Conservation (phyloP, 805 yeast species). For the Saccharomycopsis sp. region DNA sequence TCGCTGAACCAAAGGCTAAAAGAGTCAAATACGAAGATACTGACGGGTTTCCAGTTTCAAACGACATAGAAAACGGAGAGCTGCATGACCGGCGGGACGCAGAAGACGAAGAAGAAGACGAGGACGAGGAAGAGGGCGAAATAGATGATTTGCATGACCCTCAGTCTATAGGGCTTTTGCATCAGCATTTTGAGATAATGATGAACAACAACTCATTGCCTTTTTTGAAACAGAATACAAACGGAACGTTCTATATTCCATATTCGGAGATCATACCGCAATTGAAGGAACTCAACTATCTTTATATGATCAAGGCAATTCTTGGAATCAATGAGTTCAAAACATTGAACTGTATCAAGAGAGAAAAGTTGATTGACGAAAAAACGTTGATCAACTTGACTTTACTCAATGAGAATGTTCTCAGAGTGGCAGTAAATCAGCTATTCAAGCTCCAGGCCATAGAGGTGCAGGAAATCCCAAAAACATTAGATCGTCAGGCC, state of each 20-base stretch:
- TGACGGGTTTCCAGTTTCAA: background rate
- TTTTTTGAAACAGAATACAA: conserved; percentile 53
- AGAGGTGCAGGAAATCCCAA: conserved; percentile 90
- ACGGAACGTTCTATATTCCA: conserved; percentile 57
- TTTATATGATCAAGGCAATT: conserved; percentile 50
- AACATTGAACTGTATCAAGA: conserved; percentile 69
- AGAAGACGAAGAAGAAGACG: conserved; percentile 28
- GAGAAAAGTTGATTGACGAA: conserved; percentile 71
- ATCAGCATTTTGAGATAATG: conserved; percentile 52
- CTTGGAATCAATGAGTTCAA: conserved; percentile 65
- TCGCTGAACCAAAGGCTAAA: conserved; percentile 25
- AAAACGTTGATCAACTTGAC: conserved; percentile 71
- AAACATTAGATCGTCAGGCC: conserved; percentile 87
- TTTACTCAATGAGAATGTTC: conserved; percentile 67
- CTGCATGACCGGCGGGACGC: conserved; percentile 24
- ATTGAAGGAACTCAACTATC: conserved; percentile 45
- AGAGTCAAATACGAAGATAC: conserved; percentile 26
- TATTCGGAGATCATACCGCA: conserved; percentile 42
- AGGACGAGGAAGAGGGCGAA: conserved; percentile 30
- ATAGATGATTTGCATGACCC: conserved; percentile 22
- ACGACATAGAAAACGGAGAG: conserved; percentile 24
- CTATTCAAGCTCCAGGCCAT: conserved; percentile 64
- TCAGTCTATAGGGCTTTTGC: conserved; percentile 13
- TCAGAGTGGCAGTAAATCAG: conserved; percentile 62
- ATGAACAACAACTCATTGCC: conserved; percentile 49